These are phyloP conservation scores for Tilletiaria anomala DNA, from an alignment of 1,284 basidiomycete species.

Conservation along the genomic window DNA sequence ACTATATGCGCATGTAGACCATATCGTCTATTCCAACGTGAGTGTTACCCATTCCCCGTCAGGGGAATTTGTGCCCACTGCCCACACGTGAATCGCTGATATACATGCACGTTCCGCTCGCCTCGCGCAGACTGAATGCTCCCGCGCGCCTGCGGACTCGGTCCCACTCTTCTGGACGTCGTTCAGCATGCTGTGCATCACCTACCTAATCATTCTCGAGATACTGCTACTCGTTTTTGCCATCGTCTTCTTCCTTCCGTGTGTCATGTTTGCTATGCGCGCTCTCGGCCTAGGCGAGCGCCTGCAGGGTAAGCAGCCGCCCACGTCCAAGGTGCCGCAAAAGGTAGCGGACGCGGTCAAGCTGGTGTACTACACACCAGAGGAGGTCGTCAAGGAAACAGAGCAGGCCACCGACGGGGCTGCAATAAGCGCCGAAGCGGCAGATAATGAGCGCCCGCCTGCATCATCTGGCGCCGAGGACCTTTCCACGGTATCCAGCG, in stretches of 20 bases:
- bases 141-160: slow-evolving; percentile 15
- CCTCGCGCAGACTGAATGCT: slow-evolving; percentile 2
- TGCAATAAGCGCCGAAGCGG: too few relatives aligned
- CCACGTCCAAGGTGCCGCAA: slow-evolving; percentile 21
- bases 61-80: too few relatives aligned
- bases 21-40: slow-evolving; percentile 19
- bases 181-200: slow-evolving; percentile 14
- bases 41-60: too few relatives aligned
- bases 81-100: too few relatives aligned
- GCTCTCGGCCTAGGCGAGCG: slow-evolving; percentile 15
- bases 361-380: slow-evolving; percentile 22
- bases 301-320: too few relatives aligned
- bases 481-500: too few relatives aligned
- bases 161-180: slow-evolving; percentile 20
- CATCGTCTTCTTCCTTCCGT: slow-evolving; percentile 23
- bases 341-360: slow-evolving; percentile 15
- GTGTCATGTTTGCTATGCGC: slow-evolving; percentile 16
- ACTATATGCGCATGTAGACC: too few relatives aligned
- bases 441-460: too few relatives aligned
- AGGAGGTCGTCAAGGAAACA: too few relatives aligned
- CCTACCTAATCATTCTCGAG: slow-evolving; percentile 24
- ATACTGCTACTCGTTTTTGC: slow-evolving; percentile 17
- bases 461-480: too few relatives aligned
- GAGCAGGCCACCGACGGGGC: slow-evolving; percentile 1
- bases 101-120: background rate